phyloP scores from a whole-genome alignment of 2,329 filamentous ascomycete genomes.

The Tolypocladium tropicale region DNA sequence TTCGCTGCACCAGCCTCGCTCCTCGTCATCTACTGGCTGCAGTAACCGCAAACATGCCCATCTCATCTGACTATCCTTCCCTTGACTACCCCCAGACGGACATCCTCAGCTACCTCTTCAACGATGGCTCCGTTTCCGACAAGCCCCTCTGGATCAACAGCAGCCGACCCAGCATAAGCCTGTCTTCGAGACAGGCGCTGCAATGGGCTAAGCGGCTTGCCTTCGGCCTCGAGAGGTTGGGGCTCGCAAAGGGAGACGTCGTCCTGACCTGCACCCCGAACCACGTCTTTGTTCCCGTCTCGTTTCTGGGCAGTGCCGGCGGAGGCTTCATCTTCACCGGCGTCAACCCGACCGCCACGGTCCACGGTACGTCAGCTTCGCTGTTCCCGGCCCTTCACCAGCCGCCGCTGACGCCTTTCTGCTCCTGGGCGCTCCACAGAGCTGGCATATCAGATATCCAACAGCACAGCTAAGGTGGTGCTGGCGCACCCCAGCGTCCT shows the following conservation, averaged over 20 bases:
- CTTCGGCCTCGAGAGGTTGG: slow-evolving; percentile 33
- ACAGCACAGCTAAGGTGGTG: slow-evolving; percentile 37
- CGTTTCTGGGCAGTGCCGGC: slow-evolving; percentile 43
- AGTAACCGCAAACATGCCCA: slow-evolving; percentile 21
- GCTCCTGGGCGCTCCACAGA: slow-evolving; percentile 21
- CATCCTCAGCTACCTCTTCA: slow-evolving; percentile 21
- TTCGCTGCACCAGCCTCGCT: background rate
- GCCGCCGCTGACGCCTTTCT: background rate
- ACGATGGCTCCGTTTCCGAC: slow-evolving; percentile 17
- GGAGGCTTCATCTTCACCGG: slow-evolving; percentile 43
- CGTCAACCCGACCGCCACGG: slow-evolving; percentile 41
- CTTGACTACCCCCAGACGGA: slow-evolving; percentile 35
- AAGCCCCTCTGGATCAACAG: slow-evolving; percentile 45
- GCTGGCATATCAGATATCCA: slow-evolving; percentile 38
- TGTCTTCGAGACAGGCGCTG: slow-evolving; percentile 37
- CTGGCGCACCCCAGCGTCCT: slow-evolving; percentile 38
- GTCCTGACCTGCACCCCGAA: slow-evolving; percentile 45
- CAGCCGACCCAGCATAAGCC: slow-evolving; percentile 27
- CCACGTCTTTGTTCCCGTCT: slow-evolving; percentile 43
- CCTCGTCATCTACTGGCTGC: background rate
- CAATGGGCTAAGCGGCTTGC: slow-evolving; percentile 42
- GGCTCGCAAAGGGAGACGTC: slow-evolving; percentile 36
- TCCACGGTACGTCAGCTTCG: slow-evolving; percentile 24
- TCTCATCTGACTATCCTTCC: slow-evolving; percentile 29
- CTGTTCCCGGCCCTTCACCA: background rate